Evolutionary conservation across 2,329 filamentous ascomycete species (phyloP), one percentile per base, ranked within the genome.

Genomic region (Diaporthe amygdali): DNA sequence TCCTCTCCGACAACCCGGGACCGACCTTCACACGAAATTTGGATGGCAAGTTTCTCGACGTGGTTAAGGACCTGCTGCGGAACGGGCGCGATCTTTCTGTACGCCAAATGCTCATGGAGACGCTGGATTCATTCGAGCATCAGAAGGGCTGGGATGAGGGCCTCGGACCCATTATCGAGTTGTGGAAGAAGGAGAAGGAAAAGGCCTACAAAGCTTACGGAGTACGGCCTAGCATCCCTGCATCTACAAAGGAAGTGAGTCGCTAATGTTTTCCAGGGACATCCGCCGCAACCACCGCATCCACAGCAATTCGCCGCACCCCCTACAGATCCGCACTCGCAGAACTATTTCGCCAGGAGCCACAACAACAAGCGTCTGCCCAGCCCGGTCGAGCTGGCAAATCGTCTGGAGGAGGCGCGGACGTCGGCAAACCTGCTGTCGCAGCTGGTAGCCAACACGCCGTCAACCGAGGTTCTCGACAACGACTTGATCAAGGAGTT

Each of bases 401-500:
- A 92, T 71, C 90, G 96, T 54, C 89, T 99, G 47, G 94, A 97
- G 80, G 96, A 99, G 84, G 95, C 96, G 10, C 90, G 90, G 73
- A 97, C 94, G 2, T 97, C 95, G 3, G 95, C 96, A 8, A 96
- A 95, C 80, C 90, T 99, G 6, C 89, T 99, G n/a, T 89, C 94
- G 66, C 96, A 99, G 81, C 92, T 98, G 8, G 91, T 97, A 22
- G 93, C 96, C 81, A 95, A 93, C 70, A 97, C 95, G 0, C 90
- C 94, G 0, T 87, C 92, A 0, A 83, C 87, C 17, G 95, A 97
- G 78, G 85, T 98, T 30, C 86, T 95, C 25, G 82, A 86, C 68
- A 96, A 97, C 78, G 96, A 98, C n/a, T 87, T 99, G 66, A 91
- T 98, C 79, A 93, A 92, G 79, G 96, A 99, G 83, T 98, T 99